These are phyloP conservation scores for Huiozyma naganishii DNA, from an alignment of 805 yeast genomes.

Conservation along the genomic window DNA sequence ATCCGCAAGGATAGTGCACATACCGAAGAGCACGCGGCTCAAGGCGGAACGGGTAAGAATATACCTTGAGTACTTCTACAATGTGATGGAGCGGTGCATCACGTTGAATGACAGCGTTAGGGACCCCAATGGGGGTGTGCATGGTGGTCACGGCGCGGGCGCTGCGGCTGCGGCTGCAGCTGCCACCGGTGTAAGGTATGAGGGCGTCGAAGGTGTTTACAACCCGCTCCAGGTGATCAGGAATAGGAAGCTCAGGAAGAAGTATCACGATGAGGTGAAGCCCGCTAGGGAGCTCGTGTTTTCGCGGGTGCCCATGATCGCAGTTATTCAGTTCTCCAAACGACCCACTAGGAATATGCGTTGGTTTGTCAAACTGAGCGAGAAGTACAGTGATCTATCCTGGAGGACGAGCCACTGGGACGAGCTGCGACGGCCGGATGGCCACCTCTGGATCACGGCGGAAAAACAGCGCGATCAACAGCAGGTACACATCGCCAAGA, in stretches of 20 bases:
- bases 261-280: conserved; percentile 29
- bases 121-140: background rate
- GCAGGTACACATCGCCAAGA: conserved; percentile 2
- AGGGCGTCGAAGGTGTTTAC: conserved; percentile 55
- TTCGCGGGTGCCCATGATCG: conserved; percentile 49
- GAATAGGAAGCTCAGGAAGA: conserved; percentile 49
- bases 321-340: conserved; percentile 43
- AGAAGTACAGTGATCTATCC: conserved; percentile 41
- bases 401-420: conserved; percentile 37
- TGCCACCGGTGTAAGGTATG: conserved; percentile 11
- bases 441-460: conserved; percentile 17
- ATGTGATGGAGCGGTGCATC: conserved; percentile 34
- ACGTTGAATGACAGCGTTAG: conserved; percentile 10
- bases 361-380: conserved; percentile 60
- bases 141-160: background rate
- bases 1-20: background rate
- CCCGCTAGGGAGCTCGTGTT: conserved; percentile 35
- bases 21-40: conserved; percentile 16
- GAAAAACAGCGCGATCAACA: background rate
- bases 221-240: conserved; percentile 79
- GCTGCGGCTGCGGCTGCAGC: background rate
- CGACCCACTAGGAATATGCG: conserved; percentile 32
- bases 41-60: conserved; percentile 25
- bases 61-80: conserved; percentile 39
- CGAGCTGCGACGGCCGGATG: conserved; percentile 22